Evolutionary conservation across 2,329 filamentous ascomycete genomes (phyloP).

Genomic region (Xylaria sp.): DNA sequence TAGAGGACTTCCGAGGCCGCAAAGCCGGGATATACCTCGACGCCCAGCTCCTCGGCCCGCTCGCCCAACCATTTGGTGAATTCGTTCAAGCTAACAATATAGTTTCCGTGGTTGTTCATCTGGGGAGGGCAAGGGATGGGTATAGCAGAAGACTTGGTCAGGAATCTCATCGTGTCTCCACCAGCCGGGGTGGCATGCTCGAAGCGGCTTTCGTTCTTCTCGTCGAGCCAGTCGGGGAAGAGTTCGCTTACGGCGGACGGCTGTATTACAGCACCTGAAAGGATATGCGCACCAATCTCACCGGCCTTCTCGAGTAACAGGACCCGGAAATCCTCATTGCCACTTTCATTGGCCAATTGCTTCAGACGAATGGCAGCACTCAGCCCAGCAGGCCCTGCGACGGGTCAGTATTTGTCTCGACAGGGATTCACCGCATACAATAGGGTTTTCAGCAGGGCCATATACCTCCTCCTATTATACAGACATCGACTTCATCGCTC

Average conservation of each 20-base stretch:
- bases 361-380: conserved; percentile 94
- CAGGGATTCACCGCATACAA: conserved; percentile 5
- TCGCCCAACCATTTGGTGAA: conserved; percentile 96
- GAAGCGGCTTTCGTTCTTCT: conserved; percentile 89
- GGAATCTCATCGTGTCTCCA: conserved; percentile 89
- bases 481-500: conserved; percentile 93
- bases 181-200: conserved; percentile 86
- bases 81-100: conserved; percentile 95
- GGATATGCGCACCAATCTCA: conserved; percentile 92
- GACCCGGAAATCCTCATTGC: conserved; percentile 95
- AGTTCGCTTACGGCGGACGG: conserved; percentile 89
- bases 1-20: conserved; percentile 94
- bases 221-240: conserved; percentile 90
- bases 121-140: conserved; percentile 91
- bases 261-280: conserved; percentile 95
- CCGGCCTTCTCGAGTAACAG: conserved; percentile 94
- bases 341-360: conserved; percentile 92
- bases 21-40: conserved; percentile 96
- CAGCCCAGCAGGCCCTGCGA: conserved; percentile 83
- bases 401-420: conserved; percentile 21
- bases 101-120: conserved; percentile 98
- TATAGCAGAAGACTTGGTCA: conserved; percentile 82
- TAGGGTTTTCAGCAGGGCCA: conserved; percentile 33
- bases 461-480: conserved; percentile 88
- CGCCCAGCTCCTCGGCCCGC: conserved; percentile 93